Percentiles rank a stretch among this genome's conserved stretches.
phyloP scores from a whole-genome alignment of 805 yeast species.

The Wickerhamomyces chaumierensis region DNA sequence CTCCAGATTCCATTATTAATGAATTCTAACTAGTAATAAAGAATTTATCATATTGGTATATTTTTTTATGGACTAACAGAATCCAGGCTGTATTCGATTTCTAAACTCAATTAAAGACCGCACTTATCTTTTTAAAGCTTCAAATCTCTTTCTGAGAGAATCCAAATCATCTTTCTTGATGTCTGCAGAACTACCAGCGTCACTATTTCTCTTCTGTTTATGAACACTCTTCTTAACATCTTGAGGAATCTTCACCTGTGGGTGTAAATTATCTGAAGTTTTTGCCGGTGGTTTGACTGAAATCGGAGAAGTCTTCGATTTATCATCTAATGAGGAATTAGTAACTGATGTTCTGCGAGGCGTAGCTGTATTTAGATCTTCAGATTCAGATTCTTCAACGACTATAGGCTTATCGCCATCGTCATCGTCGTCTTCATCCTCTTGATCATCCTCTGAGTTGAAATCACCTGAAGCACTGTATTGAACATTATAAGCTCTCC shows the following conservation, averaged over 20 bases:
- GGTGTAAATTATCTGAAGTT: constrained; percentile 28
- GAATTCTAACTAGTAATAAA: too few relatives aligned
- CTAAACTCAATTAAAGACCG: too few relatives aligned
- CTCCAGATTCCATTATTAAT: too few relatives aligned
- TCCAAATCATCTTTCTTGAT: constrained; percentile 38
- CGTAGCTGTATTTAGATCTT: constrained; percentile 11
- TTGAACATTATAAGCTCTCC: constrained; percentile 66
- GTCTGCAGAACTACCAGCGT: constrained; percentile 5
- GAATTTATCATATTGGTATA: too few relatives aligned
- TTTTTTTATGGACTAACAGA: too few relatives aligned
- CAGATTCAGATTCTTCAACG: constrained; percentile 20
- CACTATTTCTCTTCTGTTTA: constrained; percentile 17
- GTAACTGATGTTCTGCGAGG: constrained; percentile 3
- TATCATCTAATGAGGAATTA: not conserved
- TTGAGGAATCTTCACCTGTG: constrained; percentile 28
- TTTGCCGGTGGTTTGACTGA: constrained; percentile 30
- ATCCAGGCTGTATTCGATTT: too few relatives aligned
- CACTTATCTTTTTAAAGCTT: constrained; percentile 49
- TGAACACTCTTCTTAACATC: constrained; percentile 26
- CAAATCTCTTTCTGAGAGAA: constrained; percentile 59
- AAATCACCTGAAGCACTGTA: constrained; percentile 35
- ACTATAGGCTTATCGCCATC: constrained; percentile 24
- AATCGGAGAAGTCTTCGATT: constrained; percentile 25
- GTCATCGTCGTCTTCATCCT: constrained; percentile 23
- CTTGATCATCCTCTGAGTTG: constrained; percentile 15